phyloP scores from a whole-genome alignment of 2,329 filamentous ascomycete genomes.

The Lecanicillium sp. region DNA sequence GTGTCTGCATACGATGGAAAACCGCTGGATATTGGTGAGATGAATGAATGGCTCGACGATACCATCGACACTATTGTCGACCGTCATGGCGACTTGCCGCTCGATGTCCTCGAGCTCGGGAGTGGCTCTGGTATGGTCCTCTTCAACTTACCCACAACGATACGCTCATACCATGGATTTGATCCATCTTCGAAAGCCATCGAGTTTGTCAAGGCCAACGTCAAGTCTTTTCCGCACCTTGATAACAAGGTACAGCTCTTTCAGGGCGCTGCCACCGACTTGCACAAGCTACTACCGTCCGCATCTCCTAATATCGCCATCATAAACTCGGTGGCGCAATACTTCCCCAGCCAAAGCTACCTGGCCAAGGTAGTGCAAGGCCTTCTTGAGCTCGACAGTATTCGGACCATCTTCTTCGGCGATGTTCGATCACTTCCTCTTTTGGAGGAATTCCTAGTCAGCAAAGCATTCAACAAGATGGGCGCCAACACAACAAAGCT shows the following conservation, averaged over 20 bases:
- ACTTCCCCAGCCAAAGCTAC: slow-evolving; percentile 8
- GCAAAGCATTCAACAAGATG: slow-evolving; percentile 6
- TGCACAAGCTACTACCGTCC: too few species aligned
- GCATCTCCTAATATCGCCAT: slow-evolving; percentile 15
- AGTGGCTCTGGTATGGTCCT: slow-evolving; percentile 23
- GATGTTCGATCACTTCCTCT: slow-evolving; percentile 14
- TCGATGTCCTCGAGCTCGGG: slow-evolving; percentile 20
- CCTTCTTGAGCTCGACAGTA: background rate
- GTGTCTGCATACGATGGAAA: slow-evolving; percentile 22
- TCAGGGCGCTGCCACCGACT: slow-evolving; percentile 15
- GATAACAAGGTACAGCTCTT: slow-evolving; percentile 10
- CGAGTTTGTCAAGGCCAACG: slow-evolving; percentile 12
- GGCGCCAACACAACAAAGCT: slow-evolving; percentile 5
- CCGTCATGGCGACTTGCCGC: slow-evolving; percentile 2
- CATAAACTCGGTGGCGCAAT: slow-evolving; percentile 12
- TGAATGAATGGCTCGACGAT: slow-evolving; percentile 24
- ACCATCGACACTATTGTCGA: slow-evolving; percentile 15
- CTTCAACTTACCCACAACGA: slow-evolving; percentile 15
- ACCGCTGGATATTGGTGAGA: slow-evolving; percentile 17
- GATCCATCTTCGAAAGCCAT: slow-evolving; percentile 17
- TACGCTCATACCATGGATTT: slow-evolving; percentile 19
- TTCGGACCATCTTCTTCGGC: slow-evolving; percentile 12
- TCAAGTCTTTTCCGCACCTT: slow-evolving; percentile 8
- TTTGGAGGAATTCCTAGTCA: slow-evolving; percentile 9
- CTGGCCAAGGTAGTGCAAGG: slow-evolving; percentile 1